A percentile compares a stretch with the other conserved stretches of the same genome.
Conservation (phyloP, 2,329 filamentous ascomycete species). For the Ophiostoma quercus region DNA sequence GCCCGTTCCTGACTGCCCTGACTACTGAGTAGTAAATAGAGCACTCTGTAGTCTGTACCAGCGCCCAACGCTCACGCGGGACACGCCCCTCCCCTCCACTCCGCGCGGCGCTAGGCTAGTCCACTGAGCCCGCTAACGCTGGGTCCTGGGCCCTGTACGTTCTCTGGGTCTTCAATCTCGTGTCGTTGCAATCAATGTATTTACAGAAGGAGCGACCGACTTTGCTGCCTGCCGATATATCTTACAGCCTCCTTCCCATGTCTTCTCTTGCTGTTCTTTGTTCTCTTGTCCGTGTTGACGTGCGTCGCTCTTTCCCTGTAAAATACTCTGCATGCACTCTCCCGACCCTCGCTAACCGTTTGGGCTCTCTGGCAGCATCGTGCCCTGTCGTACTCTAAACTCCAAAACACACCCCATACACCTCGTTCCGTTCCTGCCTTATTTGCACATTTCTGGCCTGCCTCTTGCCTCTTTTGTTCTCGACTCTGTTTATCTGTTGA, state of each 20-base stretch:
- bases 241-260: too few species aligned
- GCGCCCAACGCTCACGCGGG: slow-evolving; percentile 12
- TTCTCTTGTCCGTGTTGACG: neutral
- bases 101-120: slow-evolving; percentile 17
- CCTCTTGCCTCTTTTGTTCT: neutral
- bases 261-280: too few species aligned
- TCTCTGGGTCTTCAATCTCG: neutral
- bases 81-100: slow-evolving; percentile 21
- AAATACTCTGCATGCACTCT: neutral
- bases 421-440: slow-evolving; percentile 13
- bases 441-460: neutral
- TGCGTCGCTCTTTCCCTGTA: slow-evolving; percentile 6
- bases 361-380: neutral
- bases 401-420: slow-evolving; percentile 7
- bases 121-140: slow-evolving; percentile 7
- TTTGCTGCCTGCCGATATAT: neutral
- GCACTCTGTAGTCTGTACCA: neutral
- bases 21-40: neutral
- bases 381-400: neutral
- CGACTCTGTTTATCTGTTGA: neutral
- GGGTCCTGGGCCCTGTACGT: neutral
- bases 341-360: neutral
- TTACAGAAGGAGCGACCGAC: neutral
- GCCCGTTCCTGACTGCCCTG: neutral
- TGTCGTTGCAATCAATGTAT: too few species aligned